A percentile compares a stretch with the other conserved stretches of the same genome.
Conservation (phyloP, 1,284 basidiomycete species). For the Cystobasidium pallidum region DNA sequence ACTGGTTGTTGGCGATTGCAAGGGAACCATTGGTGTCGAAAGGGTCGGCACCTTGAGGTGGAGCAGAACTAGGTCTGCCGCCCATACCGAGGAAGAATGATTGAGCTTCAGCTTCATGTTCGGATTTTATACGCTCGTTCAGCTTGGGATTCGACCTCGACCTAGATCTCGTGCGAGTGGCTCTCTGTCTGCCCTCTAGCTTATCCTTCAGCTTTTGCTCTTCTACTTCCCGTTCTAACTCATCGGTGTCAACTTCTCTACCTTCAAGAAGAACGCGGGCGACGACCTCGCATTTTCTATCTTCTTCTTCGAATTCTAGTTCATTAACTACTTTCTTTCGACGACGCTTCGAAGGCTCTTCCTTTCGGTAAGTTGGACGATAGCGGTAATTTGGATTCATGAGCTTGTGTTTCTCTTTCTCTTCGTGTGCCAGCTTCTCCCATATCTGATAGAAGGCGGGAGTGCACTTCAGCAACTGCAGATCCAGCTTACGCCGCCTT, state of each 20-base stretch:
- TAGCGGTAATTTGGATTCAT: constrained; percentile 54
- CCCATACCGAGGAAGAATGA: constrained; percentile 5
- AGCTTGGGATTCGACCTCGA: constrained; percentile 23
- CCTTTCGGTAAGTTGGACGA: constrained; percentile 50
- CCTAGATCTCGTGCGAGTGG: constrained; percentile 19
- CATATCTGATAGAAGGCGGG: constrained; percentile 45
- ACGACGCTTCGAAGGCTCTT: constrained; percentile 44
- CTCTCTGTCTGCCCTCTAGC: constrained; percentile 39
- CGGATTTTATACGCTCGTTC: background rate
- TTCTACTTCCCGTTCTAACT: constrained; percentile 41
- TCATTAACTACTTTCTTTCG: constrained; percentile 41
- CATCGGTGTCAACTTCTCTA: constrained; percentile 27
- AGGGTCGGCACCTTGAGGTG: constrained; percentile 5
- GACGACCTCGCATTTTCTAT: constrained; percentile 53
- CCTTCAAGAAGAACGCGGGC: constrained; percentile 53
- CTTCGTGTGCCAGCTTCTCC: constrained; percentile 51
- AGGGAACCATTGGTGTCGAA: background rate
- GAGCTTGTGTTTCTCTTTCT: constrained; percentile 52
- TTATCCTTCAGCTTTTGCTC: constrained; percentile 38
- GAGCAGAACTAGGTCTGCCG: constrained; percentile 33
- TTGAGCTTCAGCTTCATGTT: constrained; percentile 1
- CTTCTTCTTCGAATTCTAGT: constrained; percentile 43
- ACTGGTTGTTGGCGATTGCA: background rate
- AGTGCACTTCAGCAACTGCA: too few relatives aligned
- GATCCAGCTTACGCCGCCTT: background rate